phyloP scores from a whole-genome alignment of 192 early-diverging fungal genomes.

The Entomortierella lignicola region DNA sequence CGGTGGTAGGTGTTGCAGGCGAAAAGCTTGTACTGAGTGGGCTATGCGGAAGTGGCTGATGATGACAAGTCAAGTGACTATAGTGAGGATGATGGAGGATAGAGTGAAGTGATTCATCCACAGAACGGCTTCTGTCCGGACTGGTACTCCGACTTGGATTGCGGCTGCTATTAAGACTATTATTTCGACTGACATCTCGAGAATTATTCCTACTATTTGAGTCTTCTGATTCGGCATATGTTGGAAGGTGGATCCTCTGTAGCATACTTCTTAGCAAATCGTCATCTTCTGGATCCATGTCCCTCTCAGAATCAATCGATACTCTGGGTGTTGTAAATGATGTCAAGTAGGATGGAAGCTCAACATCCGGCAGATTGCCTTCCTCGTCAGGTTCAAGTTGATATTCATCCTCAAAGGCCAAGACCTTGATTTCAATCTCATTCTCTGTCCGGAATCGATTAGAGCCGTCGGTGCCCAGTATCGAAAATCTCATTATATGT shows the following conservation, averaged over 20 bases:
- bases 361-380: background rate
- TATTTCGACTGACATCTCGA: constrained; percentile 23
- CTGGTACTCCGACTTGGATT: constrained; percentile 25
- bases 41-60: constrained; percentile 6
- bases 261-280: constrained; percentile 29
- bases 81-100: background rate
- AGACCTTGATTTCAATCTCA: constrained; percentile 41
- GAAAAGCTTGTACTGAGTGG: background rate
- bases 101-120: background rate
- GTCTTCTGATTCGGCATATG: constrained; percentile 46
- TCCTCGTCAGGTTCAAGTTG: constrained; percentile 24
- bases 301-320: constrained; percentile 44
- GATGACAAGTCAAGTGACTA: background rate
- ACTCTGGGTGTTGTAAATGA: constrained; percentile 48
- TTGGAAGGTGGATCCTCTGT: constrained; percentile 40
- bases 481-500: constrained; percentile 36
- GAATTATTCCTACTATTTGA: constrained; percentile 34
- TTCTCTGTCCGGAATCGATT: constrained; percentile 38
- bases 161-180: constrained; percentile 23
- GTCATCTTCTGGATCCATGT: constrained; percentile 38
- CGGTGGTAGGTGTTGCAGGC: background rate
- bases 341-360: constrained; percentile 40
- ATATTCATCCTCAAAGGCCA: constrained; percentile 43
- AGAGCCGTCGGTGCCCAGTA: constrained; percentile 30
- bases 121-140: constrained; percentile 24